Percentiles rank a stretch among this genome's conserved stretches.
Evolutionary conservation across 2,329 filamentous ascomycete species (phyloP).

Genomic region (Neofusicoccum cordaticola): DNA sequence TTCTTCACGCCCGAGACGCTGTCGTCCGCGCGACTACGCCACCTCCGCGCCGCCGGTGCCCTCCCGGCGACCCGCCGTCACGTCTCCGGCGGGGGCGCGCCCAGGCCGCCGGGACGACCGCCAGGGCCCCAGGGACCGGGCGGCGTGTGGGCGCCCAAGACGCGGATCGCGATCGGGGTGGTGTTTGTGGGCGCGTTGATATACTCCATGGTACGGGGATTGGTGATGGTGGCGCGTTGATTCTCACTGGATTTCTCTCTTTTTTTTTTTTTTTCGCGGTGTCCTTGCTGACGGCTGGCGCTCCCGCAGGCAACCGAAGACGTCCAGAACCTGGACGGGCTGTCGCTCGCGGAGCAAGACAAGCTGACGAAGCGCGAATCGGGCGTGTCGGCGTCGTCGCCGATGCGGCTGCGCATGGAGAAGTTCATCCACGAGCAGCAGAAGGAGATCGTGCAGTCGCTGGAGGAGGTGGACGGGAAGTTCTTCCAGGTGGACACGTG

Average conservation of each 20-base stretch:
- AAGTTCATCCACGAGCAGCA: constrained; percentile 93
- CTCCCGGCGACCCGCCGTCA: constrained; percentile 1
- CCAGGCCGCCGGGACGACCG: not conserved
- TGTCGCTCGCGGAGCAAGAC: constrained; percentile 82
- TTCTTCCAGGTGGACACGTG: constrained; percentile 83
- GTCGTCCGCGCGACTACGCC: not conserved
- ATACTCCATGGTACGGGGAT: constrained; percentile 56
- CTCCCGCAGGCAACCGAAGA: constrained; percentile 28
- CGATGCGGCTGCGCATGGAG: constrained; percentile 98
- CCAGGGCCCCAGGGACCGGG: not conserved
- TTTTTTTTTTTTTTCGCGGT: no score
- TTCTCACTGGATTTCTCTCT: no score
- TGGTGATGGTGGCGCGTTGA: not conserved
- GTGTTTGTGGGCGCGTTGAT: constrained; percentile 53
- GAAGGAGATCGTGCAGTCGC: constrained; percentile 75
- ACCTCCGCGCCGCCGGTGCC: not conserved
- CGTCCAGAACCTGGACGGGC: constrained; percentile 52
- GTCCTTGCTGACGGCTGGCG: no score
- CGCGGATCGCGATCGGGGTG: constrained; percentile 46
- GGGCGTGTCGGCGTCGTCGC: constrained; percentile 71
- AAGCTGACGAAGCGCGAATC: constrained; percentile 74
- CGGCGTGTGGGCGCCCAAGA: constrained; percentile 30
- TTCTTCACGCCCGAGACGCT: not conserved
- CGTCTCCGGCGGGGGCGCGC: not conserved
- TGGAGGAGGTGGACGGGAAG: constrained; percentile 80